Conservation (phyloP, 208 protist species). For the Wallacemonas collosoma region DNA sequence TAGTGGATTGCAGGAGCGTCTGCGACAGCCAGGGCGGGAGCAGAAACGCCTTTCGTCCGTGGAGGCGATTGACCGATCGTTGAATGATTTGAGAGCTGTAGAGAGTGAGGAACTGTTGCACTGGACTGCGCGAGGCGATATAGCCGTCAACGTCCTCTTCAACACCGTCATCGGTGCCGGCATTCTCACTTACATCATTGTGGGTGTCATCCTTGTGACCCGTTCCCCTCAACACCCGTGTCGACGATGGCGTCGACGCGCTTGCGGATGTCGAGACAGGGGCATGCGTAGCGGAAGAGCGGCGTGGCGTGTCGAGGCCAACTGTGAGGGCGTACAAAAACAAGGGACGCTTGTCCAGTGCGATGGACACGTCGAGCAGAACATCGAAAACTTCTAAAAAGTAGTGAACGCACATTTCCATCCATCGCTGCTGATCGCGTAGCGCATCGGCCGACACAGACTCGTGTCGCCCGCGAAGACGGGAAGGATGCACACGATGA, state of each 20-base stretch:
- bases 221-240: too few species aligned
- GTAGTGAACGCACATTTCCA: slow-evolving; percentile 65
- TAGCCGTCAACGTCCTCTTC: background rate
- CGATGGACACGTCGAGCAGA: slow-evolving; percentile 37
- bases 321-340: slow-evolving; percentile 36
- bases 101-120: slow-evolving; percentile 43
- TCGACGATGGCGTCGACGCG: background rate
- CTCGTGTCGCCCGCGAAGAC: background rate
- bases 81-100: slow-evolving; percentile 45
- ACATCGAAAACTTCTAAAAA: slow-evolving; percentile 61
- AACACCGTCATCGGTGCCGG: too few species aligned
- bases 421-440: slow-evolving; percentile 30
- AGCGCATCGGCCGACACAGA: background rate
- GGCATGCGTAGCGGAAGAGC: background rate
- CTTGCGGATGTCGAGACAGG: background rate
- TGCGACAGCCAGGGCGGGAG: slow-evolving; percentile 6
- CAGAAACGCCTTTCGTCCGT: background rate
- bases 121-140: slow-evolving; percentile 26
- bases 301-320: background rate
- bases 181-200: too few species aligned
- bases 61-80: slow-evolving; percentile 22
- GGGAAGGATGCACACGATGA: background rate
- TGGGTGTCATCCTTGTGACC: too few species aligned
- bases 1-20: slow-evolving; percentile 10
- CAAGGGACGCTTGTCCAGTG: slow-evolving; percentile 42